Evolutionary conservation across 2,329 filamentous ascomycete genomes (phyloP).

Genomic region (Cercospora sesami): DNA sequence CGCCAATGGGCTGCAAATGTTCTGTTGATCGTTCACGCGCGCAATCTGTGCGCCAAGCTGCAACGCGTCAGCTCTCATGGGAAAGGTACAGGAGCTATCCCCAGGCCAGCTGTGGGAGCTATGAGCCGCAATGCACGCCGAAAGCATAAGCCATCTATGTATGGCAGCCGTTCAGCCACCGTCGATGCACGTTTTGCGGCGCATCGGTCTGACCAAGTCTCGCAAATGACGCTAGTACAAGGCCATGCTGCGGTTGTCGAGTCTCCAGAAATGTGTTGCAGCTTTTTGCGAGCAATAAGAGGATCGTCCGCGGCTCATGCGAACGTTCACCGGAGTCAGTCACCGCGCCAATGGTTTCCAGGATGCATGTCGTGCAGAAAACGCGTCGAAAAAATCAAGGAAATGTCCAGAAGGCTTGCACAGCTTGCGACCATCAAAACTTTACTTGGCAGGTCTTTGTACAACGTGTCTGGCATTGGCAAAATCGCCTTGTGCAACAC

Average conservation of each 20-base stretch:
- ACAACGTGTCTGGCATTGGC: background rate
- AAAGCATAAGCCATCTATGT: background rate
- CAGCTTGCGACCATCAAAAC: background rate
- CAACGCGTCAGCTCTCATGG: conserved; percentile 3
- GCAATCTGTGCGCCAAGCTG: background rate
- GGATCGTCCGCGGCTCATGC: background rate
- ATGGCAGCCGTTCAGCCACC: background rate
- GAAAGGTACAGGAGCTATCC: background rate
- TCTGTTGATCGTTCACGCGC: background rate
- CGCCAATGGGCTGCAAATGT: background rate
- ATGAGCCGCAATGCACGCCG: background rate
- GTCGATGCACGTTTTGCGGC: background rate
- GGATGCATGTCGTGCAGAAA: background rate
- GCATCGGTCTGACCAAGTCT: background rate
- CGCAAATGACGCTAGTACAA: background rate
- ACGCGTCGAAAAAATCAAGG: background rate
- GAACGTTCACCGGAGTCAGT: background rate
- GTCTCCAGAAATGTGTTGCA: background rate
- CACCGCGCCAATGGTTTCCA: background rate
- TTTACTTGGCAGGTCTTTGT: background rate
- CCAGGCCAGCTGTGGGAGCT: background rate
- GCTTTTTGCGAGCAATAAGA: background rate
- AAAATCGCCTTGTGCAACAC: background rate
- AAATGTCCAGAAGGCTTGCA: background rate
- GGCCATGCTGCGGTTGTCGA: background rate